A percentile compares a stretch with the other conserved stretches of the same genome.
Evolutionary conservation across 2,329 filamentous ascomycete species (phyloP).

Genomic region (Zasmidium citrigriseum): DNA sequence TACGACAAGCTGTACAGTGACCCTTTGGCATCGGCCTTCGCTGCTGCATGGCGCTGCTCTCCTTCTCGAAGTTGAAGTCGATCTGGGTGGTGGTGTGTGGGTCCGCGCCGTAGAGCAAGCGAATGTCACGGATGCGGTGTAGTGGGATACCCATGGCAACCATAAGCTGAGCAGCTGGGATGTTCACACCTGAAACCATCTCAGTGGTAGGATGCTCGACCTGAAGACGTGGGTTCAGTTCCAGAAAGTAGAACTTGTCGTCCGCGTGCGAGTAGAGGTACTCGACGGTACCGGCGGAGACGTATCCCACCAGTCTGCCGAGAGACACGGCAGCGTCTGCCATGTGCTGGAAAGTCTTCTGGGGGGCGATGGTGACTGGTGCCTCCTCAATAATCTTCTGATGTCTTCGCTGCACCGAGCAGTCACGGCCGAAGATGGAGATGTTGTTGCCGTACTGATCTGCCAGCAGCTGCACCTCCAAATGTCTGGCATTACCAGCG

Average conservation of each 20-base stretch:
- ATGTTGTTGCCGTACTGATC: conserved; percentile 99
- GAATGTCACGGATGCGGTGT: conserved; percentile 93
- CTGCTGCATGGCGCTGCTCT: conserved; percentile 80
- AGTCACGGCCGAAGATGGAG: conserved; percentile 96
- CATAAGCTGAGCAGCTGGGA: conserved; percentile 96
- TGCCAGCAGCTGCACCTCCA: conserved; percentile 95
- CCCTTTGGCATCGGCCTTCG: conserved; percentile 90
- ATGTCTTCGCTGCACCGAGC: conserved; percentile 95
- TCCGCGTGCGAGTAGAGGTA: conserved; percentile 98
- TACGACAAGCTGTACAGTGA: conserved; percentile 97
- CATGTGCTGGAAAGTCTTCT: conserved; percentile 89
- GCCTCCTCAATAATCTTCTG: conserved; percentile 99
- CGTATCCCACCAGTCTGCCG: conserved; percentile 92
- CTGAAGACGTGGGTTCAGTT: conserved; percentile 97
- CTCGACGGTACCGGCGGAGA: conserved; percentile 97
- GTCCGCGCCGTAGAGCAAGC: conserved; percentile 92
- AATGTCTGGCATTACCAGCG: conserved; percentile 90
- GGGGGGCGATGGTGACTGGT: conserved; percentile 92
- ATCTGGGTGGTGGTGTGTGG: conserved; percentile 83
- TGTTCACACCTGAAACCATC: conserved; percentile 97
- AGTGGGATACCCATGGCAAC: conserved; percentile 98
- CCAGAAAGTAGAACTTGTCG: conserved; percentile 99
- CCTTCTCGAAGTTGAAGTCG: conserved; percentile 92
- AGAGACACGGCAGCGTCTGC: conserved; percentile 94
- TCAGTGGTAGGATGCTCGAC: conserved; percentile 99